Base-by-base conservation (phyloP, 148 eudicot genomes). In the Vaccinium darrowii region DNA sequence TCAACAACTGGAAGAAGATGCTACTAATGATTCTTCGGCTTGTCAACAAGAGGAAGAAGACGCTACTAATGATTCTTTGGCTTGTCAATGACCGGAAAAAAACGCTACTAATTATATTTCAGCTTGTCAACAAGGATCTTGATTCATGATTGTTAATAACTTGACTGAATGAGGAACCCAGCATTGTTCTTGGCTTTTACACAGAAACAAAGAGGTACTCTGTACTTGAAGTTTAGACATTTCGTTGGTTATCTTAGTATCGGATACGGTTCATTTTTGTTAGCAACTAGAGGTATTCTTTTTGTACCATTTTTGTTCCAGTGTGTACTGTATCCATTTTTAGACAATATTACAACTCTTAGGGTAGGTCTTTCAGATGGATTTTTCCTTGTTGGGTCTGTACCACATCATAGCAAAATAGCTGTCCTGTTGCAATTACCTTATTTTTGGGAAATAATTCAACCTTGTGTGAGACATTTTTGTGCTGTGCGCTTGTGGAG, bases 91-190 rank as follows among this genome's bases (percentile, higher is more conserved):
- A 25, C 36, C 73, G 4, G 15, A 15, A 67, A 67, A 67, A 25
- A 7, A 67, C 4, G 36, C 73, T 3, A 27, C 73, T 67, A 19
- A 62, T 62, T 6, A n/a, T 62, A 19, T 23, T 58, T 58, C 19
- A 10, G 49, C 36, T 30, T 79, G 82, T 80, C 73, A 81, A 54
- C 15, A 58, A 33, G 33, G 69, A 56, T 33, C 75, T 80, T 63
- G 19, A 39, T 13, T 33, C 75, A 57, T 63, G 19, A 39, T 13
- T 30, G 36, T 27, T n/a, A 69, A 25, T 11, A 21, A 12, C 73
- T 67, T 11, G 5, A 12, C 73, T 67, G 73, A 7, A 67, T 10
- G 73, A 67, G 36, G 79, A 47, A 21, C 79, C 27, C 27, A 7
- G 14, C 54, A 76, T 76, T 47, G 51, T 47, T 76, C 15, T 14